Percentiles rank a stretch among this genome's conserved stretches.
phyloP scores from a whole-genome alignment of 331 rosid species.

The Rosa hybrid region DNA sequence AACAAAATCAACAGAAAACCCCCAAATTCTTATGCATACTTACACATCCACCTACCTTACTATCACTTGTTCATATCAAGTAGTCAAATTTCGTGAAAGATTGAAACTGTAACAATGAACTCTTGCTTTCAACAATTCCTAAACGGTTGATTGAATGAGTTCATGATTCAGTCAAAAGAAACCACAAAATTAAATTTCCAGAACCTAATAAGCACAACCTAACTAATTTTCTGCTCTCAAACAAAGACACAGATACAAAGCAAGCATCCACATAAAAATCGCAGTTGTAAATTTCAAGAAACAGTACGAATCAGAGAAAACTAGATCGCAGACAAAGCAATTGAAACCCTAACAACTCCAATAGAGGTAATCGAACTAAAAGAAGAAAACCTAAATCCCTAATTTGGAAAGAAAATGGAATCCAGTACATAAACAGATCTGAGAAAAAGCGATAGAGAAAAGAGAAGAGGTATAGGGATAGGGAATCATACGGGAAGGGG shows the following conservation, averaged over 20 bases:
- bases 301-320: not conserved
- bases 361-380: not conserved
- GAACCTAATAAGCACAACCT: not conserved
- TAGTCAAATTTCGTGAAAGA: not conserved
- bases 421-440: not conserved
- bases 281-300: not conserved
- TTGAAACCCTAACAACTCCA: not conserved
- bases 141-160: not conserved
- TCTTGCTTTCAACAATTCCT: not conserved
- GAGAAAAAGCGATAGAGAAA: not conserved
- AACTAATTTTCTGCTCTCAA: not conserved
- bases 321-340: not conserved
- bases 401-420: not conserved
- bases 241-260: not conserved
- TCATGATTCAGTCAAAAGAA: not conserved
- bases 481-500: constrained; percentile 79
- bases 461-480: not conserved
- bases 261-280: not conserved
- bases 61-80: too few relatives aligned
- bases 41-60: not conserved
- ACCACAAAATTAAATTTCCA: not conserved
- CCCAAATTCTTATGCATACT: not conserved
- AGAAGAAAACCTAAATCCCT: not conserved
- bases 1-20: not conserved
- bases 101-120: not conserved